Evolutionary conservation across 148 eudicot species (phyloP), one percentile per base, ranked within the genome.

Genomic region (Hydrangea macrophylla): DNA sequence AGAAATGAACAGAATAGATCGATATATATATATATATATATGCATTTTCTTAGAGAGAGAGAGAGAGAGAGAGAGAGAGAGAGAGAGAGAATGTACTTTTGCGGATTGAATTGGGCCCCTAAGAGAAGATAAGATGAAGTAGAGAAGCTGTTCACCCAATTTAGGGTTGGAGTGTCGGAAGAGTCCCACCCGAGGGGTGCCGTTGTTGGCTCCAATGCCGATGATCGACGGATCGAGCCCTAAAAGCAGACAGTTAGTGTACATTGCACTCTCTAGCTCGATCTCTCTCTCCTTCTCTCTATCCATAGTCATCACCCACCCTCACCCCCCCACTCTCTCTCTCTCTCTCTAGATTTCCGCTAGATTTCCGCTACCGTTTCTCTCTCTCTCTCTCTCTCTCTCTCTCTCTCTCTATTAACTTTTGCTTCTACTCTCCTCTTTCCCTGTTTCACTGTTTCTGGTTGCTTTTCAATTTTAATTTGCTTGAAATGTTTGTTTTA

Each of bases 141-240:
- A 89, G 31, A 94, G 85, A 67, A 94, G 97, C 76, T 90, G 99
- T 71, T 94, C 97, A 64, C 99, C 99, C 70, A 94, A 85, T 81
- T 91, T 94, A 77, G 99, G 97, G 85, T 94, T 94, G 10, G 99
- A 94, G 71, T 94, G 99, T 6, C 97, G 99, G 64, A 94, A 94
- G 22, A 86, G 81, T 0, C 99, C 99, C 50, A 91, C 97, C 20
- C 89, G 85, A 48, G 91, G 94, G 15, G 92, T 65, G 26, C 85
- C 74, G 58, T 70, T 84, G 70, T 72, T 80, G 68, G 88, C 78
- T 45, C 78, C 84, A 69, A 80, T 69, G 24, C 95, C 90, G 79
- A 94, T 85, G 55, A 88, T 73, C 11, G 86, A 60, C 42, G 99
- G 99, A 94, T 94, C 99, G 39, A 94, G 77, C 3, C 99, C 97